Base-by-base conservation (phyloP, 441 rosid species). In the Erodium texanum region DNA sequence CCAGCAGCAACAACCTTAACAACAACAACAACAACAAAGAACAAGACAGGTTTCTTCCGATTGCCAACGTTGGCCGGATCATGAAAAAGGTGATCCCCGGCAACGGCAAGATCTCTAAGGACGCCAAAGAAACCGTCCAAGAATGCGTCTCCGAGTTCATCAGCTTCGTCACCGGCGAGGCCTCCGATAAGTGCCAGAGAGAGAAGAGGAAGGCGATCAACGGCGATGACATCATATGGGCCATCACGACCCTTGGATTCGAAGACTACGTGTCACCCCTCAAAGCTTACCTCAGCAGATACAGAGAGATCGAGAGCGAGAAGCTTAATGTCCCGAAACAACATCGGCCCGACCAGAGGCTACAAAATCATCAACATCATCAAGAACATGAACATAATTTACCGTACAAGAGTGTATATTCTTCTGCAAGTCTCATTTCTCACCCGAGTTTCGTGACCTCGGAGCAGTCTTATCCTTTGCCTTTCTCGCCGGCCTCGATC, bases 61-160 rank as follows among this genome's bases (percentile, higher is more conserved):
- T 43, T 1, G 50, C 50, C 50, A 43, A 43, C 50, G 50, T 43
- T 5, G 50, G 50, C n/a, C 50, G 50, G 16, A 43, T 43, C 50
- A 43, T 43, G 50, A 43, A 43, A 15, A 43, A 43, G 16, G 16
- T 14, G n/a, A 14, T 43, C n/a, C 50, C 50, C 4, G n/a, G 16
- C 50, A 43, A 43, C 50, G 50, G 50, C 15, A 43, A 43, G 50
- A 43, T 43, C 50, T 43, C 50, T 16, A 43, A 43, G 50, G 50
- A 43, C 50, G 50, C 50, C 50, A 43, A 43, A 5, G 50, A 43
- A 1, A 43, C 50, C 16, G 50, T 43, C 50, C 50, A 43, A 5
- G 50, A 43, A 43, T 43, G 50, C 50, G 50, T 43, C 50, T 43
- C 50, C n/a, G 50, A 43, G 50, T 43, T 43, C 50, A 43, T 43